A percentile compares a stretch with the other conserved stretches of the same genome.
Conservation (phyloP, 2,329 filamentous ascomycete species). For the Hymenoscyphus fructigenus region DNA sequence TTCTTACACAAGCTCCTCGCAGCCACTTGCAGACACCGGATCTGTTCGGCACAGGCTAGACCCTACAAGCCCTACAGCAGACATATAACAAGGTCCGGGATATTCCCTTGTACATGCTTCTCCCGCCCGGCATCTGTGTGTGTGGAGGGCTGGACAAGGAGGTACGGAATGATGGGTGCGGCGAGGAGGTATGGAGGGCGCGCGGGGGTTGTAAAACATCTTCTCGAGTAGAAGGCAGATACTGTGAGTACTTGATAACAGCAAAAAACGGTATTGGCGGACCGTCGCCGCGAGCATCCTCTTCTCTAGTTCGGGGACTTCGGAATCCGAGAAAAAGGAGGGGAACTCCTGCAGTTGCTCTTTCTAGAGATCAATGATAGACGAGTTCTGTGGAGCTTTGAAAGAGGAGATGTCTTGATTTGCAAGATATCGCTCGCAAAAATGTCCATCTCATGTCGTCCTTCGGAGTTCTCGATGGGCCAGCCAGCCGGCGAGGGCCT, state of each 20-base stretch:
- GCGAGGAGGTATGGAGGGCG: too few species aligned
- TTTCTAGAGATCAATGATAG: neutral
- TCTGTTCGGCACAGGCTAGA: neutral
- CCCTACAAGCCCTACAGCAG: neutral
- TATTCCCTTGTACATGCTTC: too few species aligned
- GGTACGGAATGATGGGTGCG: neutral
- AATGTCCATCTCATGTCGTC: neutral
- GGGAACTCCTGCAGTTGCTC: slow-evolving; percentile 3
- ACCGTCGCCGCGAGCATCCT: slow-evolving; percentile 28
- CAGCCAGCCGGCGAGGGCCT: neutral
- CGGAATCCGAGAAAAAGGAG: neutral
- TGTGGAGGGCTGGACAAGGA: neutral
- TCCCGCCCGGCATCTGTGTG: neutral
- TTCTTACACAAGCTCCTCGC: neutral
- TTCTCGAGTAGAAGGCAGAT: neutral
- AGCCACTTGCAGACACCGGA: neutral
- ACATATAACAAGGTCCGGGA: too few species aligned
- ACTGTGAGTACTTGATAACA: neutral
- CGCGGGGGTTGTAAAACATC: neutral
- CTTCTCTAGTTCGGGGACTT: neutral
- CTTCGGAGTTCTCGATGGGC: too few species aligned
- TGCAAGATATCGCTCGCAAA: neutral
- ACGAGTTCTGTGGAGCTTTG: neutral
- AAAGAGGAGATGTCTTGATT: neutral
- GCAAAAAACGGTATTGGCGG: slow-evolving; percentile 28